Evolutionary conservation across 2,329 filamentous ascomycete species (phyloP), one percentile per base, ranked within the genome.

Genomic region (Chaetomium strumarium): DNA sequence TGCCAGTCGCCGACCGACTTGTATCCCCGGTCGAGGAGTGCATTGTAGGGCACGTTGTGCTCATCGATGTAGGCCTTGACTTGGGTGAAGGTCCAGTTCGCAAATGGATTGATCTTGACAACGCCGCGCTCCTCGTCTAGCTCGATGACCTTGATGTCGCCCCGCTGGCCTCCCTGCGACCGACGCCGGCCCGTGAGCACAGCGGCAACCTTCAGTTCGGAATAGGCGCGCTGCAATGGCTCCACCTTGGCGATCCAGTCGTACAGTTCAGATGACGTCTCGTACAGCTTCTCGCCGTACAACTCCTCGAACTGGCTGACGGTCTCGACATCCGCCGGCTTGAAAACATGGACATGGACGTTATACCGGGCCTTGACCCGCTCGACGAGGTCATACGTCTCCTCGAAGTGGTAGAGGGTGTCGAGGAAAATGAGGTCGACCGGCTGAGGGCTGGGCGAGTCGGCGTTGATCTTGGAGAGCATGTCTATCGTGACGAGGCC

Each of bases 1-100:
- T 99, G 93, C 89, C 91, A 97, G 77, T 99, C 93, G 57, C 93
- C 93, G 58, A 99, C 80, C 60, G 90, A 96, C 80, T 97, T 96
- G 80, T 99, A 99, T n/a, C 93, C 93, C 55, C 77, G 79, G 72
- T 96, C 89, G 43, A 99, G 80, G 30, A 99, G 81, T 57, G 80
- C 84, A 69, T 99, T 99, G 78, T 96, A 97, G 0, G 93, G 93
- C 4, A 99, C 90, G 56, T 90, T 73, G 76, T 96, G 81, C 64
- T 87, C 84, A 63, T 84, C 81, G 72, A 96, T 82, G 73, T 99
- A 99, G 38, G 81, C 77, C 71, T 91, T 85, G 55, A 99, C 92
- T 67, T 97, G 87, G 57, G 83, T 75, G 73, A 99, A 99, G 40
- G 80, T 80, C 93, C 93, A 99, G 74, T 91, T 90, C 66, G 91